Percentiles rank a stretch among this genome's conserved stretches.
Evolutionary conservation across 2,329 filamentous ascomycete genomes (phyloP).

Genomic region (Xylariaceae sp.): DNA sequence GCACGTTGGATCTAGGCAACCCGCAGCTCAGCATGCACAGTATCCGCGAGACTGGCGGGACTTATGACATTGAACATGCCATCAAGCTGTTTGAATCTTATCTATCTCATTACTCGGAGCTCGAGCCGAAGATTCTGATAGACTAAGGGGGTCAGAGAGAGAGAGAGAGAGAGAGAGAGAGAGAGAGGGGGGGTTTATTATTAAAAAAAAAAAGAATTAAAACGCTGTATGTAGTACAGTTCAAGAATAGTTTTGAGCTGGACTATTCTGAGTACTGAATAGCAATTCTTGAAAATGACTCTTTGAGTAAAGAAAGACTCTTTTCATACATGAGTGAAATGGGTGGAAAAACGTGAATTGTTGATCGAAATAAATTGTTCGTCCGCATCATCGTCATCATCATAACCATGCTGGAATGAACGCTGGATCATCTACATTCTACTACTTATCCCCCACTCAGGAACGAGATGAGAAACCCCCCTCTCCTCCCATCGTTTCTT

Average conservation of each 20-base stretch:
- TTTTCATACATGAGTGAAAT: too few species aligned
- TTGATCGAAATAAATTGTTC: too few species aligned
- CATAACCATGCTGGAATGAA: too few species aligned
- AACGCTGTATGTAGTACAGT: background rate
- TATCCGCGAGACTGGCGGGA: conserved; percentile 87
- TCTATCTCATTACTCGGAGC: conserved; percentile 73
- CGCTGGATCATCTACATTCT: background rate
- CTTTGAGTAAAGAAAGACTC: too few species aligned
- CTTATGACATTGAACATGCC: conserved; percentile 79
- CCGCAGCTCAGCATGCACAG: conserved; percentile 95
- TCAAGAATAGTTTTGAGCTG: background rate
- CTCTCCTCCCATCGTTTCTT: too few species aligned
- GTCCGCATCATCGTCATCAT: too few species aligned
- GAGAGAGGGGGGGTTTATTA: background rate
- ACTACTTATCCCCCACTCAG: background rate
- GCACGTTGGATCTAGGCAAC: conserved; percentile 90
- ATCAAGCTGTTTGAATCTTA: conserved; percentile 84
- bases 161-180: too few species aligned
- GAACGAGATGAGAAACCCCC: background rate
- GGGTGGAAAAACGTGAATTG: too few species aligned
- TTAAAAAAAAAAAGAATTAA: background rate
- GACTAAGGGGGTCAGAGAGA: conserved; percentile 47
- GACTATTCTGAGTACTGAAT: background rate
- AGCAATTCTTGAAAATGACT: background rate
- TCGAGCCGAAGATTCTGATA: conserved; percentile 78